These are phyloP conservation scores for Bretschneidera sinensis DNA, from an alignment of 345 rosid species.

Conservation along the genomic window DNA sequence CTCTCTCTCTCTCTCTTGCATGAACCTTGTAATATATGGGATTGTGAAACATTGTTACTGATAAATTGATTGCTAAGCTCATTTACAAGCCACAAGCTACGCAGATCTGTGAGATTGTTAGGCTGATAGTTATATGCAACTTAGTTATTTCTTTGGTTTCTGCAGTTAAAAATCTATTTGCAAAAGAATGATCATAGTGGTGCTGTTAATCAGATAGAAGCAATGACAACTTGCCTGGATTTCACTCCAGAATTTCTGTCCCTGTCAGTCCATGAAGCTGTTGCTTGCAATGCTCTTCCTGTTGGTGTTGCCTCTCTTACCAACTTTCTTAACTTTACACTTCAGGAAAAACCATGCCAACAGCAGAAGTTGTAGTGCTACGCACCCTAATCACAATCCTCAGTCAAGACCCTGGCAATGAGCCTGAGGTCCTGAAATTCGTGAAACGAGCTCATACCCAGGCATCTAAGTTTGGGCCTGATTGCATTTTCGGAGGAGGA, in stretches of 20 bases:
- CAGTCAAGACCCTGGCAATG: constrained; percentile 48
- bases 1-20: too few relatives aligned
- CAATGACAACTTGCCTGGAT: constrained; percentile 68
- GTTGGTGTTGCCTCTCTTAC: constrained; percentile 78
- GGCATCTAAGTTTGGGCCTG: constrained; percentile 64
- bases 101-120: constrained; percentile 19
- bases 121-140: constrained; percentile 3
- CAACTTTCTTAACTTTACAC: constrained; percentile 57
- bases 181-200: constrained; percentile 49
- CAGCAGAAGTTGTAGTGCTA: constrained; percentile 70
- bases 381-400: constrained; percentile 76
- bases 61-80: constrained; percentile 10
- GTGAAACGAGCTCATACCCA: constrained; percentile 47
- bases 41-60: background rate
- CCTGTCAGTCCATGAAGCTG: constrained; percentile 95
- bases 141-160: constrained; percentile 20
- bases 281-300: constrained; percentile 71
- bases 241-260: constrained; percentile 78
- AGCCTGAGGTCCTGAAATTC: constrained; percentile 56
- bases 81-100: background rate
- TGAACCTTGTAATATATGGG: background rate
- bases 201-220: constrained; percentile 72
- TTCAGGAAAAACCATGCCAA: constrained; percentile 60
- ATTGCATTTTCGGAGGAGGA: constrained; percentile 66
- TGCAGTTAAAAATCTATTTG: constrained; percentile 84